These are phyloP conservation scores for Cutaneotrichosporon cavernicola DNA, from an alignment of 1,284 basidiomycete genomes.

Conservation along the genomic window DNA sequence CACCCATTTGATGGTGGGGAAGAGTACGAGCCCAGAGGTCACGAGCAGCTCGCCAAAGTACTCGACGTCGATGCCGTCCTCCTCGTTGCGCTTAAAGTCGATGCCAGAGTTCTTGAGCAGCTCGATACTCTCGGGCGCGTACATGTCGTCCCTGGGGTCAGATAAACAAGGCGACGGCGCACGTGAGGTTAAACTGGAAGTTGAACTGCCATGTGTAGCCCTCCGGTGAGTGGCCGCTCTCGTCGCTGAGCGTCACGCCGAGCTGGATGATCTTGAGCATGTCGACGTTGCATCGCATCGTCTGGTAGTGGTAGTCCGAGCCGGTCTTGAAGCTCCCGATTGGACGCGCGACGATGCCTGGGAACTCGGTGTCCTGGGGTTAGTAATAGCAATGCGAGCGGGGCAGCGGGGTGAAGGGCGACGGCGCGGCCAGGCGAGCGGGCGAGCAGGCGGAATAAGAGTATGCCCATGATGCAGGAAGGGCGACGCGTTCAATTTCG, in stretches of 20 bases:
- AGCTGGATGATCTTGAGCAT: constrained; percentile 96
- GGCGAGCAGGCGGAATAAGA: too few species aligned
- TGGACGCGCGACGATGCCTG: constrained; percentile 94
- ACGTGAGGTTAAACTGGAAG: constrained; percentile 90
- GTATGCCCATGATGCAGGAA: background rate
- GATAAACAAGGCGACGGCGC: constrained; percentile 39
- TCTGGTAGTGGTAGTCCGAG: constrained; percentile 98
- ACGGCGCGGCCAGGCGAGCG: too few species aligned
- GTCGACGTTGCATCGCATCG: constrained; percentile 98
- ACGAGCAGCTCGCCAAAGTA: constrained; percentile 97
- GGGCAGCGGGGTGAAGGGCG: background rate
- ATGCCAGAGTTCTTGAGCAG: constrained; percentile 91
- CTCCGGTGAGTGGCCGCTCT: constrained; percentile 86
- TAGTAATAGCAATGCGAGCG: background rate
- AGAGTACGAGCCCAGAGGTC: constrained; percentile 87
- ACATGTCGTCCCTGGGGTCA: constrained; percentile 84
- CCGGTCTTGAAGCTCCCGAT: constrained; percentile 96
- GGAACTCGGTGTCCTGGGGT: constrained; percentile 92
- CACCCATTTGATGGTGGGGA: constrained; percentile 91
- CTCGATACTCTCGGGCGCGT: constrained; percentile 93
- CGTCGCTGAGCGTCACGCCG: constrained; percentile 90
- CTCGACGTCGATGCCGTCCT: constrained; percentile 87
- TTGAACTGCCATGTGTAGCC: constrained; percentile 99
- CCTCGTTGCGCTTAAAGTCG: constrained; percentile 90
- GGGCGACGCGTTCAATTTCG: too few species aligned